Evolutionary conservation across 2,329 filamentous ascomycete species (phyloP), one percentile per base, ranked within the genome.

Genomic region (Emericellopsis atlantica): DNA sequence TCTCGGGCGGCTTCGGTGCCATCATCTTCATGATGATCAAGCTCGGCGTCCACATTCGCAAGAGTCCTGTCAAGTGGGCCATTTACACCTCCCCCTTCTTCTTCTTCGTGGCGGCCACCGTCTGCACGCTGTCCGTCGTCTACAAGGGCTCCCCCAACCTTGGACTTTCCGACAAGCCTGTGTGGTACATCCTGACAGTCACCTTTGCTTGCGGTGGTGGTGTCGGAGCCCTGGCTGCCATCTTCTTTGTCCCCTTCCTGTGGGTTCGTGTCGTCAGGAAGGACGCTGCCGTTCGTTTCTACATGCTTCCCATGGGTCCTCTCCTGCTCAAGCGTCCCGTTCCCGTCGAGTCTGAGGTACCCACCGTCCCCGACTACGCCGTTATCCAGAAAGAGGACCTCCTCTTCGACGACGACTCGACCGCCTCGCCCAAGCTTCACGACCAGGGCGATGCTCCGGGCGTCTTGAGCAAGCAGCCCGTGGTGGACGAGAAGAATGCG

Each of bases 91-190:
- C 81, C 2, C 84, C 83, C 9, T 76, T 83, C 62, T 88, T 80
- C 65, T 88, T 88, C 70, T 74, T 87, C 42, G 74, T 88, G 44
- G 81, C 83, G 42, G 80, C 70, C 42, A 84, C 80, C 44, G 63
- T 88, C 52, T 85, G 81, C 63, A 83, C 82, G 0, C 69, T 89
- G 5, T 85, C 80, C 35, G 78, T 89, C 51, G 82, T 88, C 49
- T 87, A 85, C 72, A 87, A 88, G 70, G 83, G 83, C 26, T 85
- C 82, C 9, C 81, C 83, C 21, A 78, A 67, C 44, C 70, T 84
- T 24, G 70, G 71, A 18, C 65, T 85, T 23, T 67, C 64, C 64
- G 74, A 80, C 61, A 82, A 80, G 67, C 79, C 82, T 2, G 58
- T 60, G 8, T 79, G 73, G 71, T 87, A 75, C 53, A 74, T 87